Percentiles rank a stretch among this genome's conserved stretches.
phyloP scores from a whole-genome alignment of 2,329 filamentous ascomycete species.

The Neopestalotiopsis sp. region DNA sequence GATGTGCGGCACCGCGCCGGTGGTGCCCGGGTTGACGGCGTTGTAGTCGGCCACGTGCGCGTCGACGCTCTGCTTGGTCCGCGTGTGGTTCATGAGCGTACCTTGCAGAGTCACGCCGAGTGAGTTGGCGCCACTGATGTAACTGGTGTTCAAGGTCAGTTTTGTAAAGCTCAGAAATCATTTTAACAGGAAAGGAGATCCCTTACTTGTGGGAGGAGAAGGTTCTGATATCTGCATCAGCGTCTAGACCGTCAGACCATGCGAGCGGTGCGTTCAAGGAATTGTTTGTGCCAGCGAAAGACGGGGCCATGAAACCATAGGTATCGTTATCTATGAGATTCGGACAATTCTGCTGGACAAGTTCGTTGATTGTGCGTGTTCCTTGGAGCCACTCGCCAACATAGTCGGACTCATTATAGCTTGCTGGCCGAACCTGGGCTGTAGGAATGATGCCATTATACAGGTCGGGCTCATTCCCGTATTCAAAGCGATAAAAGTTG shows the following conservation, averaged over 20 bases:
- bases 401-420: conserved; percentile 60
- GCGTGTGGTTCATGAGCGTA: conserved; percentile 68
- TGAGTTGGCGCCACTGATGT: conserved; percentile 64
- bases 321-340: conserved; percentile 44
- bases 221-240: conserved; percentile 52
- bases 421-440: conserved; percentile 53
- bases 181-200: no score
- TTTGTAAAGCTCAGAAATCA: not conserved
- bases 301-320: conserved; percentile 62
- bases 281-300: conserved; percentile 58
- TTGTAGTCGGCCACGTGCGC: conserved; percentile 53
- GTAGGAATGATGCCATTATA: conserved; percentile 58
- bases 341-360: conserved; percentile 55
- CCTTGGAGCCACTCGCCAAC: conserved; percentile 63
- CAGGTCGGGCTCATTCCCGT: conserved; percentile 69
- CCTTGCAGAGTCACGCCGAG: conserved; percentile 65
- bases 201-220: conserved; percentile 69
- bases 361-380: conserved; percentile 51
- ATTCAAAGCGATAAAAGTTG: conserved; percentile 62
- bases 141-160: conserved; percentile 44
- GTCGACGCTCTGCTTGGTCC: conserved; percentile 52
- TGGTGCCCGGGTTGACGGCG: conserved; percentile 39
- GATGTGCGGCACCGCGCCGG: conserved; percentile 52
- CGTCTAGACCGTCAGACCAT: conserved; percentile 59
- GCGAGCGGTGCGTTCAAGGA: conserved; percentile 53